Base-by-base conservation (phyloP, 129 eudicot genomes). In the Logfia minima region DNA sequence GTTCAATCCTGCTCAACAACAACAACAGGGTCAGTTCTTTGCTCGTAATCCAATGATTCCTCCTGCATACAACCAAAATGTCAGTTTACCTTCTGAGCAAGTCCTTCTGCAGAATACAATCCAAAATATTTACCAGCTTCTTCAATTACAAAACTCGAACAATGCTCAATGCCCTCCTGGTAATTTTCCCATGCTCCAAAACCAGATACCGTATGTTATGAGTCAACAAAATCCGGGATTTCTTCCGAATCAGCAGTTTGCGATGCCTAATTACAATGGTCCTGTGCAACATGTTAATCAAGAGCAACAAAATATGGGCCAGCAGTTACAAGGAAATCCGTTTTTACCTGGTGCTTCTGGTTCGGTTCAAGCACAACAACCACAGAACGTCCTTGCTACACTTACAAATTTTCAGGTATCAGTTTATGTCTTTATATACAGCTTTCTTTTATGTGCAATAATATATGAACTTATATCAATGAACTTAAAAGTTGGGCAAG, bases 121-220 rank as follows among this genome's bases (percentile, higher is more conserved):
- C 70, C 88, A 82, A 56, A 83, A 84, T 68, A 79, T 86, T 70
- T 80, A 70, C 63, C 90, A 81, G 66, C 83, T 86, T 77, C 78
- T 81, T 4, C 86, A 82, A 23, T 79, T 90, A 84, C 87, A 83
- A 16, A 72, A 84, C 84, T 58, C 68, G 3, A 82, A 84, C 84
- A 61, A 60, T 58, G 67, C 85, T 29, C 84, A 83, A 72, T 56
- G 28, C 56, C 70, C 61, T 79, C 84, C 86, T 8, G 79, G 43
- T 41, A 70, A 52, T 70, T 22, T 78, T 31, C 85, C 77, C 21
- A 53, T 81, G 82, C 53, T 78, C 34, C 83, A 69, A 55, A 81
- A 77, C 79, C 81, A 81, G 77, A 77, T 84, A 23, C 43, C 66
- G 13, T 76, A 75, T 74, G 80, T 53, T 66, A 56, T 64, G 86